These are phyloP conservation scores for Platanus orientalis DNA, from an alignment of 164 flowering plant species.

Conservation along the genomic window DNA sequence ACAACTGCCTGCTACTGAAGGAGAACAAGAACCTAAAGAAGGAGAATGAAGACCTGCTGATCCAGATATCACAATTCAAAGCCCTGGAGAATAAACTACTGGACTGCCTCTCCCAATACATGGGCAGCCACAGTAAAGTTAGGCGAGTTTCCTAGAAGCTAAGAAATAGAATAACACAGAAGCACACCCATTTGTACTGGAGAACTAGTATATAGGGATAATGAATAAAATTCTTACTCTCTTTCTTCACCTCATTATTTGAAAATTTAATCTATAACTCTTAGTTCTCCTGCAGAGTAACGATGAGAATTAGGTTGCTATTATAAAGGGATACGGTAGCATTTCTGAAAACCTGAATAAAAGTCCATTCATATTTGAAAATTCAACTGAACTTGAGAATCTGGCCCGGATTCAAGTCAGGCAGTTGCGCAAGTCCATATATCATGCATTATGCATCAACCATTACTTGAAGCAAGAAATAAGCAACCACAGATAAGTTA, in stretches of 20 bases:
- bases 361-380: too few relatives aligned
- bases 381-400: too few relatives aligned
- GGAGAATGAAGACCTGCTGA: constrained; percentile 38
- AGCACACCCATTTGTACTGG: background rate
- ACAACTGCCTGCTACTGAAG: constrained; percentile 36
- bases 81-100: constrained; percentile 36
- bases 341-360: too few relatives aligned
- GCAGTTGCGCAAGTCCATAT: too few relatives aligned
- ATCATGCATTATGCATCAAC: too few relatives aligned
- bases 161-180: background rate
- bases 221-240: background rate
- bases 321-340: too few relatives aligned
- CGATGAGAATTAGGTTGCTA: too few relatives aligned
- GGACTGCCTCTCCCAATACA: constrained; percentile 28
- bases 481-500: too few relatives aligned
- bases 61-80: constrained; percentile 43
- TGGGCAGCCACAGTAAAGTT: constrained; percentile 17
- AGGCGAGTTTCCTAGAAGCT: constrained; percentile 12
- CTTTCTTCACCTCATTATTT: background rate
- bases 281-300: too few relatives aligned
- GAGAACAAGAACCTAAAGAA: constrained; percentile 44
- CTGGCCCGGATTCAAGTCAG: too few relatives aligned
- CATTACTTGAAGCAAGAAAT: too few relatives aligned
- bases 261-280: too few relatives aligned
- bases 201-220: background rate